Percentiles rank a stretch among this genome's conserved stretches.
Conservation (phyloP, 192 early-diverging fungal species). For the Umbelopsis isabellina region DNA sequence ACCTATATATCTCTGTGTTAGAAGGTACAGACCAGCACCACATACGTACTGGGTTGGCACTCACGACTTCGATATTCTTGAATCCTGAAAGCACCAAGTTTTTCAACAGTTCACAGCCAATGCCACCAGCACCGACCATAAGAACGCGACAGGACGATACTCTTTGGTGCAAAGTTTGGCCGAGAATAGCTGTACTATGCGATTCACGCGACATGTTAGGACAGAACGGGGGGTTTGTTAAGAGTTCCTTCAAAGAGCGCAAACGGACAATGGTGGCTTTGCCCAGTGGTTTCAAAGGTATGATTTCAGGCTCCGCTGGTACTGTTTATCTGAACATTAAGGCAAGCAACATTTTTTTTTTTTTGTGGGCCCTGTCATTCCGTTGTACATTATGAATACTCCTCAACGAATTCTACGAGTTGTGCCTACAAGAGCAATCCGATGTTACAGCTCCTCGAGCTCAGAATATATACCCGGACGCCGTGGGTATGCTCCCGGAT, state of each 20-base stretch:
- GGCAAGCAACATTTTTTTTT: constrained; percentile 1
- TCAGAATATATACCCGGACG: constrained; percentile 33
- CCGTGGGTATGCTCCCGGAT: constrained; percentile 38
- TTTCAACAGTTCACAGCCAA: constrained; percentile 98
- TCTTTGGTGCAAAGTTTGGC: constrained; percentile 32
- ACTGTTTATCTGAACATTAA: constrained; percentile 15
- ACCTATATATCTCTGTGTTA: constrained; percentile 51
- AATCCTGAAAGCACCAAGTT: constrained; percentile 91
- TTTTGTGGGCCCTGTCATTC: background rate
- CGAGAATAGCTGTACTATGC: constrained; percentile 35
- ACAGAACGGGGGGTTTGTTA: background rate
- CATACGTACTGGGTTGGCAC: background rate
- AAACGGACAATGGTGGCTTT: background rate
- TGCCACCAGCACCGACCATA: constrained; percentile 90
- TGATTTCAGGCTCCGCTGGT: background rate
- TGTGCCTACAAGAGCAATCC: background rate
- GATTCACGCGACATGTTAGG: constrained; percentile 29
- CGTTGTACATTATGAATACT: constrained; percentile 9
- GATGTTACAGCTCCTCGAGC: constrained; percentile 4
- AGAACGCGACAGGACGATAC: constrained; percentile 49
- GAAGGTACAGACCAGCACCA: background rate
- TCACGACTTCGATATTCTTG: constrained; percentile 74
- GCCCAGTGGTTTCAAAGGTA: background rate
- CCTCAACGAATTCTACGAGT: background rate
- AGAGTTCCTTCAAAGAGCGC: background rate